Conservation (phyloP, 805 yeast genomes). For the Tetrapisispora iriomotensis region DNA sequence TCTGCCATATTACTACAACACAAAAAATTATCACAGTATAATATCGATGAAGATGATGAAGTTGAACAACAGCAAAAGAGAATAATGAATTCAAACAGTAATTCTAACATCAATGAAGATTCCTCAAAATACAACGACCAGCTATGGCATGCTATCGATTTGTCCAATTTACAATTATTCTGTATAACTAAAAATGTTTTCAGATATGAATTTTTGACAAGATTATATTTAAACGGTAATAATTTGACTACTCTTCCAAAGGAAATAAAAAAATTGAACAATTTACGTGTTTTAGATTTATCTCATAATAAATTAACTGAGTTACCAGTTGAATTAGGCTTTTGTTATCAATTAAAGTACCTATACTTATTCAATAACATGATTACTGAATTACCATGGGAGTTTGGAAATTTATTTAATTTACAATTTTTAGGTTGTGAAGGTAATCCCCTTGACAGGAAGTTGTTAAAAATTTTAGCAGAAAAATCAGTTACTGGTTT, state of each 20-base stretch:
- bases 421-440: slow-evolving; percentile 84
- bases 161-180: slow-evolving; percentile 79
- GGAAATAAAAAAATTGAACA: slow-evolving; percentile 54
- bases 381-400: slow-evolving; percentile 64
- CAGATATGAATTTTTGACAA: slow-evolving; percentile 74
- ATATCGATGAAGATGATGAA: slow-evolving; percentile 49
- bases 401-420: slow-evolving; percentile 77
- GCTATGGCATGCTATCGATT: slow-evolving; percentile 88
- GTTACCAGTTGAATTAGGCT: slow-evolving; percentile 80
- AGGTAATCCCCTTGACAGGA: slow-evolving; percentile 76
- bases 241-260: slow-evolving; percentile 59
- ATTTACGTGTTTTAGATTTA: slow-evolving; percentile 74
- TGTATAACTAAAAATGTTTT: slow-evolving; percentile 64
- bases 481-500: slow-evolving; percentile 80
- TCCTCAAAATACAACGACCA: slow-evolving; percentile 43
- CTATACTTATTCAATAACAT: slow-evolving; percentile 83
- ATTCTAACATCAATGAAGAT: slow-evolving; percentile 4
- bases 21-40: slow-evolving; percentile 33
- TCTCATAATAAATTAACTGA: slow-evolving; percentile 63
- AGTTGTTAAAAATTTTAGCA: slow-evolving; percentile 55
- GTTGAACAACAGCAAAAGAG: slow-evolving; percentile 16
- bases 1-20: slow-evolving; percentile 29
- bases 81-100: slow-evolving; percentile 14
- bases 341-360: slow-evolving; percentile 68
- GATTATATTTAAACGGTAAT: slow-evolving; percentile 81